These are phyloP conservation scores for Lizanozyma gosingica DNA, from an alignment of 1,139 yeast genomes.

Conservation along the genomic window DNA sequence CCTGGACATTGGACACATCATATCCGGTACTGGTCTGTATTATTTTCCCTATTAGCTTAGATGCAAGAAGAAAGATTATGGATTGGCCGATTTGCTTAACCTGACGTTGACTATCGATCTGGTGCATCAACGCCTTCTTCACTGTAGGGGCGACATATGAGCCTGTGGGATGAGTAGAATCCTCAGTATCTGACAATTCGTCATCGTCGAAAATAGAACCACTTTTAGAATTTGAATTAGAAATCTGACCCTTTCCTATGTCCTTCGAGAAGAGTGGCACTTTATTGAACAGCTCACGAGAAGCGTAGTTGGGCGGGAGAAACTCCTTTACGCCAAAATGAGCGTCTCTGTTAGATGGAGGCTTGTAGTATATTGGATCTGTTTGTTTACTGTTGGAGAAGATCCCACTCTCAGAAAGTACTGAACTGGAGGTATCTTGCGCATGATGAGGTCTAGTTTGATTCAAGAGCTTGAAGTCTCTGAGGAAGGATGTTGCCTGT, in stretches of 20 bases:
- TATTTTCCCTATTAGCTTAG: not conserved
- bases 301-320: not conserved
- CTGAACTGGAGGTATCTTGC: not conserved
- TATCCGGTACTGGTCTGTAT: not conserved
- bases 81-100: not conserved
- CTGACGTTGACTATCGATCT: not conserved
- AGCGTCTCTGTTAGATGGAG: not conserved
- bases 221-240: not conserved
- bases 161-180: not conserved
- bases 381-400: not conserved
- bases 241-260: not conserved
- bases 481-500: not conserved
- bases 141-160: not conserved
- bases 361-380: not conserved
- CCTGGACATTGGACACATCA: not conserved
- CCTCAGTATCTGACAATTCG: not conserved
- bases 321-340: not conserved
- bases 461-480: not conserved
- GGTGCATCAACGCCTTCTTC: not conserved
- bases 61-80: not conserved
- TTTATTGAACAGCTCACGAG: not conserved
- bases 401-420: not conserved
- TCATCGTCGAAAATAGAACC: not conserved
- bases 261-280: not conserved
- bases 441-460: too few relatives aligned